Base-by-base conservation (phyloP, 208 protist species). In the Leishmania braziliensis region DNA sequence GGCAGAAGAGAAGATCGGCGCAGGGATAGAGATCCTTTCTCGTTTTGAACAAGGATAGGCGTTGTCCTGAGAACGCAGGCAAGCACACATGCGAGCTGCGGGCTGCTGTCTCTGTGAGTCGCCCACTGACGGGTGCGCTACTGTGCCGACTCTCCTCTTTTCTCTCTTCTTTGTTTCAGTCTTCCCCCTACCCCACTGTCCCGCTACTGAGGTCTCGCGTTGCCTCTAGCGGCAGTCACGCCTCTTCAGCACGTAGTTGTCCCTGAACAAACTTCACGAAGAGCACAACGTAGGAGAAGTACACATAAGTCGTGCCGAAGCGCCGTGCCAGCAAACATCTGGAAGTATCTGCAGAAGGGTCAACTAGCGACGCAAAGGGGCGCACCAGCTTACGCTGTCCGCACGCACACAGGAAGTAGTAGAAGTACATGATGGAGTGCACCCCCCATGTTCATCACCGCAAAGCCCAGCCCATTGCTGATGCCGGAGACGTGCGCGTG, bases 401-500 rank as follows among this genome's bases (percentile, higher is more conserved):
- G 46, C 86, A 87, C 5, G 89, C 89, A 73, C 89, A 91, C 36
- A 98, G 60, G 62, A 92, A 92, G 84, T 98, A 99, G 88, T 99
- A 99, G 10, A 88, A 90, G 86, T 99, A 99, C 97, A 99, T 99
- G 83, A 99, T 87, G 6, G 95, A 79, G 89, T 99, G 98, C 39
- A 99, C 97, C 26, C 26, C 78, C 85, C 80, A 95, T 93, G 86
- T 99, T 99, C 96, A 99, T 98, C 9, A 90, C 82, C 29, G 93
- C 90, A 74, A 98, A 99, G 71, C 87, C 81, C 14, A 83, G 83
- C 51, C 95, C 90, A 3, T 87, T 91, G 33, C 79, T 82, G 83
- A 90, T 92, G 73, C 85, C 84, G 33, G 83, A 70, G 43, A 84
- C 60, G 75, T 94, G 95, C 29, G 91, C 92, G 74, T 94, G 83